Percentiles rank a stretch among this genome's conserved stretches.
These are phyloP conservation scores for Sugiyamaella castrensis DNA, from an alignment of 1,139 yeast species.

Conservation along the genomic window DNA sequence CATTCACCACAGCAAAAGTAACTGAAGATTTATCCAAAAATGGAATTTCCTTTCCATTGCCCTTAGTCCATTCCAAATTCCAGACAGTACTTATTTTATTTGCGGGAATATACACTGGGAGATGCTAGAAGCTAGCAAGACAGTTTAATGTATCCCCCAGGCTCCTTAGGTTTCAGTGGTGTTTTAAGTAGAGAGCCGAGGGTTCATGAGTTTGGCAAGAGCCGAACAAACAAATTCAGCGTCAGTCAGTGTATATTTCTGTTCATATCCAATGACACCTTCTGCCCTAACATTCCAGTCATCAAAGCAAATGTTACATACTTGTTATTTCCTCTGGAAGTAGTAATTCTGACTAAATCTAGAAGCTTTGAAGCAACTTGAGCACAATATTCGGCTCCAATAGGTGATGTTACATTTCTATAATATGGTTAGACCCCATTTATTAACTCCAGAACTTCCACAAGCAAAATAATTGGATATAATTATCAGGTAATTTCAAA, in stretches of 20 bases:
- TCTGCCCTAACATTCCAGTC: constrained; percentile 42
- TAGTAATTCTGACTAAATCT: constrained; percentile 34
- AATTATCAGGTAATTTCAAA: constrained; percentile 35
- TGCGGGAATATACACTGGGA: constrained; percentile 39
- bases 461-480: constrained; percentile 35
- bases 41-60: constrained; percentile 24
- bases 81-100: constrained; percentile 31
- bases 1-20: constrained; percentile 36
- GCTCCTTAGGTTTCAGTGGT: no score
- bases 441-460: constrained; percentile 35
- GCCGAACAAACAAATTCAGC: constrained; percentile 40
- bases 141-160: no score
- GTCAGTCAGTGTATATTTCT: constrained; percentile 36
- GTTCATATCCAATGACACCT: constrained; percentile 38
- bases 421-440: constrained; percentile 36
- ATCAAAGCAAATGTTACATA: constrained; percentile 37
- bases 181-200: no score
- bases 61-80: constrained; percentile 27
- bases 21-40: constrained; percentile 27
- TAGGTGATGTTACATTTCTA: constrained; percentile 36
- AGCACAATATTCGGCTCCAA: constrained; percentile 38
- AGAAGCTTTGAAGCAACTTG: constrained; percentile 34
- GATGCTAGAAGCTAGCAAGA: constrained; percentile 16
- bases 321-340: constrained; percentile 8
- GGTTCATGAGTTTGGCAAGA: no score